Percentiles rank a stretch among this genome's conserved stretches.
These are phyloP conservation scores for Candida coleopterorum DNA, from an alignment of 805 yeast genomes.

Conservation along the genomic window DNA sequence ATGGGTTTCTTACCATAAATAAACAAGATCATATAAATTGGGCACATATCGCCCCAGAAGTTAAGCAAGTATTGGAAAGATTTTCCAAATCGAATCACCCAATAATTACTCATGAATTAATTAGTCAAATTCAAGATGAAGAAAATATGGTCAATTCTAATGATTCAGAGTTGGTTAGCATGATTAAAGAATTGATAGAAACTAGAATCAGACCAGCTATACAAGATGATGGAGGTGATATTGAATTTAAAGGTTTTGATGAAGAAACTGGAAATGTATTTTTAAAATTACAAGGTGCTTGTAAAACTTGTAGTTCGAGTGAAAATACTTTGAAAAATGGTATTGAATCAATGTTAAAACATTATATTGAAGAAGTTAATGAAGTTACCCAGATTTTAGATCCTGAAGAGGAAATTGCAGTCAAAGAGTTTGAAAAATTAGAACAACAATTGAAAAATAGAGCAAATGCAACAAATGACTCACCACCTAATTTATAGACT, in stretches of 20 bases:
- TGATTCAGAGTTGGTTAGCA: conserved; percentile 65
- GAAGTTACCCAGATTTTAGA: conserved; percentile 86
- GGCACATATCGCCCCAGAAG: conserved; percentile 51
- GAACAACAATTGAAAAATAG: conserved; percentile 44
- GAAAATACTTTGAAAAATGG: conserved; percentile 93
- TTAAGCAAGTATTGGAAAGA: conserved; percentile 58
- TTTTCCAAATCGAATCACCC: conserved; percentile 37
- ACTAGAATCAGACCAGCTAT: conserved; percentile 97
- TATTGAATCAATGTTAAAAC: conserved; percentile 94
- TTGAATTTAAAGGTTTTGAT: conserved; percentile 81
- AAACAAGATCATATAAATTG: conserved; percentile 60
- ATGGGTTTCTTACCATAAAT: conserved; percentile 68
- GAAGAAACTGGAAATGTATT: conserved; percentile 84
- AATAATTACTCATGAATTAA: conserved; percentile 34
- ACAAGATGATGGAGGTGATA: conserved; percentile 98
- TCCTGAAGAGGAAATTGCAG: conserved; percentile 67
- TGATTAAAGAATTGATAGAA: conserved; percentile 88
- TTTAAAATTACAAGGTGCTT: conserved; percentile 90
- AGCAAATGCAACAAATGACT: conserved; percentile 7
- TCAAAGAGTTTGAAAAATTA: conserved; percentile 78
- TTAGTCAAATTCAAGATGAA: conserved; percentile 25
- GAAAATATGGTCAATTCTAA: conserved; percentile 45
- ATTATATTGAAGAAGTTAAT: conserved; percentile 91
- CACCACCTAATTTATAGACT: conserved; percentile 7
- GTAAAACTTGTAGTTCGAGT: conserved; percentile 87